Evolutionary conservation across 352 stramenopile genomes (phyloP).

Genomic region (Globisporangium nunn): DNA sequence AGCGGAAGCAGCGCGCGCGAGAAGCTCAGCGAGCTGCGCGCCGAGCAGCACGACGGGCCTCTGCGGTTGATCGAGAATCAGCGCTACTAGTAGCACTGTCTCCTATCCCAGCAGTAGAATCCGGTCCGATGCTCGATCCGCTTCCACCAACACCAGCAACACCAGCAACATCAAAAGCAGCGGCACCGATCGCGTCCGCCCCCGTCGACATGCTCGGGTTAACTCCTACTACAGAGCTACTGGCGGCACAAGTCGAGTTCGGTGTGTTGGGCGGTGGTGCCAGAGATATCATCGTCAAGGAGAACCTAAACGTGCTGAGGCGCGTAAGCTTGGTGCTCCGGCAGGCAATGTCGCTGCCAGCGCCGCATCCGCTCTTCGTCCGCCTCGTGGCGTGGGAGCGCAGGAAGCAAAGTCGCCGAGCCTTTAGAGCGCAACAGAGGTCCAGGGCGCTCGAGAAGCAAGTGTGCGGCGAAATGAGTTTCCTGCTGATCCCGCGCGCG

Average conservation of each 20-base stretch:
- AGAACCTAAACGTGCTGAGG: neutral
- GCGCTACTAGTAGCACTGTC: neutral
- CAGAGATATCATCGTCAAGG: neutral
- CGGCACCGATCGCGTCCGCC: too few relatives aligned
- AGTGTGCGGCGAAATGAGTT: neutral
- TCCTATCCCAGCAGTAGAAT: neutral
- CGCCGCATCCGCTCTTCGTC: conserved; percentile 1
- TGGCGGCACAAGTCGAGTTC: neutral
- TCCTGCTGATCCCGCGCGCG: conserved; percentile 7
- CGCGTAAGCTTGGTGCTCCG: neutral
- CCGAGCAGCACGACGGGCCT: neutral
- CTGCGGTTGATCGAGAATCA: neutral
- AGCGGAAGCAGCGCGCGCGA: neutral
- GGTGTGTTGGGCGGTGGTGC: too few relatives aligned
- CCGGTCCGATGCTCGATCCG: too few relatives aligned
- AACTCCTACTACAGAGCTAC: neutral
- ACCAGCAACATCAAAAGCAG: too few relatives aligned
- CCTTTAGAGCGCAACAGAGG: neutral
- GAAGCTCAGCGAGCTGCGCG: neutral
- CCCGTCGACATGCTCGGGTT: too few relatives aligned
- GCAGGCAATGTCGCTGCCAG: neutral
- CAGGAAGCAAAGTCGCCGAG: neutral
- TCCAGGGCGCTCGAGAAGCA: neutral
- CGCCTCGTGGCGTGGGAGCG: neutral
- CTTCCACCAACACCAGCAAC: too few relatives aligned